phyloP scores from a whole-genome alignment of 2,329 filamentous ascomycete genomes.

The Chrysosphaeria jannelii region DNA sequence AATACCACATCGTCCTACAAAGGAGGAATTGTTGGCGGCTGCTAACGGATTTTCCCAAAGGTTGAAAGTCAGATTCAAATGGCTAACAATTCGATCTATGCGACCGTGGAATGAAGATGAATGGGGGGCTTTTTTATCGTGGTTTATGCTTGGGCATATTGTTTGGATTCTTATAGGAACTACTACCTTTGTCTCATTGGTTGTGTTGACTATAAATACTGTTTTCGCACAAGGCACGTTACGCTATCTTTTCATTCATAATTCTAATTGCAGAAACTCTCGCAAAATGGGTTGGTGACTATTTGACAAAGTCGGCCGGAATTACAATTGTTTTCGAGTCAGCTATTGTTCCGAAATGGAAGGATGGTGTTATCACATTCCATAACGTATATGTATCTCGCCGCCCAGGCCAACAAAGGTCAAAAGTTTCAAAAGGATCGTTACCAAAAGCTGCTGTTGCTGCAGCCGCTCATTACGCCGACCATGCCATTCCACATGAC shows the following conservation, averaged over 20 bases:
- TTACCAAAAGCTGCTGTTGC: conserved; percentile 57
- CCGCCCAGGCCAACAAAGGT: conserved; percentile 51
- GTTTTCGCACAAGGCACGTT: conserved; percentile 65
- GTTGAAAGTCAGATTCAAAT: conserved; percentile 79
- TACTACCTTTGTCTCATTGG: conserved; percentile 81
- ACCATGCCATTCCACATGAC: conserved; percentile 1
- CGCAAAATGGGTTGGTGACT: conserved; percentile 80
- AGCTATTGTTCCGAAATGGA: conserved; percentile 90
- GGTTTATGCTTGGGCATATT: conserved; percentile 79
- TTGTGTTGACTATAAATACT: conserved; percentile 80
- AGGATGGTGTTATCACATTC: conserved; percentile 81
- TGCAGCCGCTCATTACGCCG: conserved; percentile 19
- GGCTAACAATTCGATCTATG: conserved; percentile 83
- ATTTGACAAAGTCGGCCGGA: conserved; percentile 77
- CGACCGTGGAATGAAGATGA: conserved; percentile 89
- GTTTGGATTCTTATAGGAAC: conserved; percentile 92
- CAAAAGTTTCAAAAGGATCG: conserved; percentile 77
- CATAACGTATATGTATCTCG: conserved; percentile 89
- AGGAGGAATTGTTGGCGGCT: conserved; percentile 73
- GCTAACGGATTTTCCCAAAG: conserved; percentile 83
- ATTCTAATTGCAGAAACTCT: conserved; percentile 36
- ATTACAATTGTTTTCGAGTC: conserved; percentile 90
- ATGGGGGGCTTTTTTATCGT: conserved; percentile 83
- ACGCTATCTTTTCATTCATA: neutral
- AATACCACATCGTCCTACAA: conserved; percentile 30